Evolutionary conservation across 768 basidiomycete genomes (phyloP).

Genomic region (Tricholoma matsutake): DNA sequence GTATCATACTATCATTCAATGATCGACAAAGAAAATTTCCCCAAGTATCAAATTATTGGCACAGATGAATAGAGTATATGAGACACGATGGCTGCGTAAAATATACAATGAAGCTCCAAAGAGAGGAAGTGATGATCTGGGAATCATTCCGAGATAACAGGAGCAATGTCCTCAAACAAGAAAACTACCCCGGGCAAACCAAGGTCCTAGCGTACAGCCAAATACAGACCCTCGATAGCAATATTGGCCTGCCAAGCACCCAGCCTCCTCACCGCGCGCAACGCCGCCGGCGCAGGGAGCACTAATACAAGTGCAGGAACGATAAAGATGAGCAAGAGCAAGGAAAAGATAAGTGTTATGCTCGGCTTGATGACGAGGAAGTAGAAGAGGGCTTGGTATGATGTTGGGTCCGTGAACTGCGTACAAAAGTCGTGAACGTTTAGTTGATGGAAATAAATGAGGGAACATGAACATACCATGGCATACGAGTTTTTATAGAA

Average conservation of each 20-base stretch:
- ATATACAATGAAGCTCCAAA: too few relatives aligned
- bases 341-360: constrained; percentile 65
- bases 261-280: constrained; percentile 61
- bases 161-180: not conserved
- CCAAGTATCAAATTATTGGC: too few relatives aligned
- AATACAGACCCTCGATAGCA: constrained; percentile 68
- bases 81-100: too few relatives aligned
- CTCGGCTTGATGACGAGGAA: constrained; percentile 85
- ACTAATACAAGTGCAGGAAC: constrained; percentile 58
- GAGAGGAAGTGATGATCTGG: not conserved
- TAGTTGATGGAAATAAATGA: not conserved
- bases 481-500: constrained; percentile 82
- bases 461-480: constrained; percentile 55
- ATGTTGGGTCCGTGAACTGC: constrained; percentile 78
- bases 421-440: not conserved
- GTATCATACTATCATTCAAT: too few relatives aligned
- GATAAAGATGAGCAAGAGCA: constrained; percentile 52
- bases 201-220: constrained; percentile 35
- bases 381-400: constrained; percentile 85
- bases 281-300: constrained; percentile 63
- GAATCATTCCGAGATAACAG: not conserved
- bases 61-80: too few relatives aligned
- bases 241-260: constrained; percentile 85
- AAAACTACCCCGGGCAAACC: not conserved
- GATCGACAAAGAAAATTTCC: too few relatives aligned